Conservation (phyloP, 257 asterid species). For the Solanum ossicruentum region DNA sequence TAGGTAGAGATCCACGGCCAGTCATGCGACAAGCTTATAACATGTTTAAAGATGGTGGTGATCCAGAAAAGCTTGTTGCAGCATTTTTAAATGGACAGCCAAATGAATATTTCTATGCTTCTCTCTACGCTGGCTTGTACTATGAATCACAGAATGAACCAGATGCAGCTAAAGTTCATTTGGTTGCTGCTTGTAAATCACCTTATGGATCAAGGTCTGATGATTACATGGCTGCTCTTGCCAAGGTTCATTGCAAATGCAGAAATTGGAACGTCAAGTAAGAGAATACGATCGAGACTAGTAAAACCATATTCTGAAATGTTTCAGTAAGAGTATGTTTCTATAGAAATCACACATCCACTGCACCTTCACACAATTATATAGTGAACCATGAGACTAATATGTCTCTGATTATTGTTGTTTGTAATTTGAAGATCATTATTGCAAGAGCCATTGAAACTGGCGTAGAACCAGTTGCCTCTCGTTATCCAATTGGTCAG, state of each 20-base stretch:
- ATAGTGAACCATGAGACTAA: too few species aligned
- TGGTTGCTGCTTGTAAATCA: conserved; percentile 61
- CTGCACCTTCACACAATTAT: too few species aligned
- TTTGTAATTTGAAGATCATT: too few species aligned
- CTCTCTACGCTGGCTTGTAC: conserved; percentile 76
- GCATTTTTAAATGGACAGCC: conserved; percentile 52
- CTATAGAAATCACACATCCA: too few species aligned
- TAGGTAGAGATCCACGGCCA: conserved; percentile 73
- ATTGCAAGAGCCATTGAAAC: conserved; percentile 3
- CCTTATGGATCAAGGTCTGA: conserved; percentile 76
- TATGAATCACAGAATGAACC: conserved; percentile 67
- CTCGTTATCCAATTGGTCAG: not conserved
- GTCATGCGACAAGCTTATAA: conserved; percentile 62
- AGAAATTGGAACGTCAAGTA: conserved; percentile 39
- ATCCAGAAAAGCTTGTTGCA: conserved; percentile 78
- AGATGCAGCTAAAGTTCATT: conserved; percentile 55
- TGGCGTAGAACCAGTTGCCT: conserved; percentile 6
- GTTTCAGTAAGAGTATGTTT: not conserved
- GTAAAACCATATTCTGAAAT: not conserved
- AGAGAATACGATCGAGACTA: not conserved
- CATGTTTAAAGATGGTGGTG: conserved; percentile 78
- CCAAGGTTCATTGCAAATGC: conserved; percentile 77
- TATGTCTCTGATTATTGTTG: too few species aligned
- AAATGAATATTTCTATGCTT: conserved; percentile 65
- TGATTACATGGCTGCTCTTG: conserved; percentile 82